Evolutionary conservation across 73 alveolate genomes (phyloP).

Genomic region (Paramecium octaurelia): DNA sequence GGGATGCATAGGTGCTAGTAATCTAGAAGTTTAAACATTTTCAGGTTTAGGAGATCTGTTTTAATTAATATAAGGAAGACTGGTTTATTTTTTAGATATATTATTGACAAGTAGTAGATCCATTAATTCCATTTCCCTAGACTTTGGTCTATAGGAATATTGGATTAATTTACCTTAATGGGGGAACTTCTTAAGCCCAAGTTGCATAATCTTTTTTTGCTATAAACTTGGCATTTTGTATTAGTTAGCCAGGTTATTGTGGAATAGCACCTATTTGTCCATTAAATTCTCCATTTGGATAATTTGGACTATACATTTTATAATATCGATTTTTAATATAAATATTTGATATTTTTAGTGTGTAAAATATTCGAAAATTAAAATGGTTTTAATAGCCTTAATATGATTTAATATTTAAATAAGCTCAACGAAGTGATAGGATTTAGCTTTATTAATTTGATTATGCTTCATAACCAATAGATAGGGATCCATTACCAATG

Average conservation of each 20-base stretch:
- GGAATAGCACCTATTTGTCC: background rate
- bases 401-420: background rate
- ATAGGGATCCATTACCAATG: background rate
- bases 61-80: background rate
- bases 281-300: background rate
- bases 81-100: background rate
- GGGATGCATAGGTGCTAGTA: background rate
- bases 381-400: background rate
- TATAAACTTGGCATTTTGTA: background rate
- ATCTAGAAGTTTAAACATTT: background rate
- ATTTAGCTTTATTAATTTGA: background rate
- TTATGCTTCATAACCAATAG: background rate
- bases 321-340: background rate
- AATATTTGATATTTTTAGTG: no score
- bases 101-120: background rate
- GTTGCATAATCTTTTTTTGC: background rate
- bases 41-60: background rate
- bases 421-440: background rate
- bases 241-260: background rate
- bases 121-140: slow-evolving; percentile 15
- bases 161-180: background rate
- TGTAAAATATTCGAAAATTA: background rate
- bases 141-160: background rate
- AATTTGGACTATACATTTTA: background rate
- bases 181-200: background rate